Evolutionary conservation across 2,329 filamentous ascomycete species (phyloP).

Genomic region (Alternaria incomplexa): DNA sequence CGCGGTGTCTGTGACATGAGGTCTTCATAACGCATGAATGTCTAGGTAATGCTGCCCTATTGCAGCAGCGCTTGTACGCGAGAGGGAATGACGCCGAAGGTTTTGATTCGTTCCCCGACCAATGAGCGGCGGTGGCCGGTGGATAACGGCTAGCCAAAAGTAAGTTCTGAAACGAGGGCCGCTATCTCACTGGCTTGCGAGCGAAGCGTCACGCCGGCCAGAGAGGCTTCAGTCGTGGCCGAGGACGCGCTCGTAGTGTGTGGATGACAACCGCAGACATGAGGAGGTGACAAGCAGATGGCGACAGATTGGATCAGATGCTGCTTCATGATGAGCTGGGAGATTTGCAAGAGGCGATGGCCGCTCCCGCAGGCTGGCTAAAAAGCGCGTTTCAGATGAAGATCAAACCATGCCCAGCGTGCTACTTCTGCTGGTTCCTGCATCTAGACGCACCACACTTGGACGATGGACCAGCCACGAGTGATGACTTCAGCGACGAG

Average conservation of each 20-base stretch:
- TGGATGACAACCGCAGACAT: conserved; percentile 6
- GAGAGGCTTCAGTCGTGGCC: conserved; percentile 8
- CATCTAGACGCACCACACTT: conserved; percentile 35
- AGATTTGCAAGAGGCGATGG: conserved; percentile 21
- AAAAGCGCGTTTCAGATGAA: conserved; percentile 44
- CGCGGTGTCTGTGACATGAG: conserved; percentile 32
- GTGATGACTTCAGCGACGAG: conserved; percentile 24
- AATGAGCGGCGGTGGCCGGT: conserved; percentile 31
- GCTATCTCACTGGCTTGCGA: conserved; percentile 33
- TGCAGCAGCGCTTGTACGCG: conserved; percentile 40
- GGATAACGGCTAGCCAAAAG: conserved; percentile 36
- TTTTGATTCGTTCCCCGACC: conserved; percentile 38
- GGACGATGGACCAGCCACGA: conserved; percentile 33
- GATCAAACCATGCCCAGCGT: conserved; percentile 46
- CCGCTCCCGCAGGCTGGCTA: conserved; percentile 24
- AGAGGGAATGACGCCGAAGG: conserved; percentile 24
- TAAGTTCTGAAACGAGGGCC: conserved; percentile 44
- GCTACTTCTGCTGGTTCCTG: conserved; percentile 47
- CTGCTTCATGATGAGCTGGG: conserved; percentile 3
- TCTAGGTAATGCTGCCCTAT: conserved; percentile 30
- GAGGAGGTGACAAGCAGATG: conserved; percentile 1
- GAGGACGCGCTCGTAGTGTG: conserved; percentile 12
- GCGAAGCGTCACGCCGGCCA: conserved; percentile 41
- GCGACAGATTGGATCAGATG: conserved; percentile 13
- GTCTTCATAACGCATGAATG: conserved; percentile 36